phyloP scores from a whole-genome alignment of 2,329 filamentous ascomycete genomes.

The Alternaria sp. region DNA sequence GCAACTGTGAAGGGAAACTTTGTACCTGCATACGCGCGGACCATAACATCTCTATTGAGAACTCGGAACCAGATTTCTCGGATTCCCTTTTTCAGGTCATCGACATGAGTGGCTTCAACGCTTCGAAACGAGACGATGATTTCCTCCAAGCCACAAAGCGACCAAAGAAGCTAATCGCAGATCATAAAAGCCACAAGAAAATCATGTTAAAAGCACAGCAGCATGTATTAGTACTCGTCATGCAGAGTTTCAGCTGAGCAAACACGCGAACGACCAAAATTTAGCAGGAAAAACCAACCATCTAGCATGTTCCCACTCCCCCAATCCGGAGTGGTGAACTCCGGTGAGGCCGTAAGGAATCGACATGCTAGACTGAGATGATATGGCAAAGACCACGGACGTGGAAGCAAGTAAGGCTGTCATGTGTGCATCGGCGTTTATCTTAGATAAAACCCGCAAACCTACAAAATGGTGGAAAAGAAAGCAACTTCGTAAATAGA shows the following conservation, averaged over 20 bases:
- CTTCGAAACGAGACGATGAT: neutral
- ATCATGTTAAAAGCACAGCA: neutral
- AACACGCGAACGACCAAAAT: neutral
- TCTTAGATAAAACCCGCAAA: neutral
- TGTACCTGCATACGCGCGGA: constrained; percentile 4
- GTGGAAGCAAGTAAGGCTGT: neutral
- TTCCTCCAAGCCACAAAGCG: neutral
- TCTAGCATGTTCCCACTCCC: constrained; percentile 2
- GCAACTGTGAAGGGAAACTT: neutral
- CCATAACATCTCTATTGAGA: constrained; percentile 1
- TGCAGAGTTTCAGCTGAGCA: neutral
- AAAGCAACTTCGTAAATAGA: neutral
- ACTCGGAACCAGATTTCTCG: constrained; percentile 1
- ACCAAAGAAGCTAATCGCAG: neutral
- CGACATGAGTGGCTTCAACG: neutral
- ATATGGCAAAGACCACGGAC: neutral
- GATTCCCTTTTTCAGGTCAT: neutral
- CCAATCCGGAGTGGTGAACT: neutral
- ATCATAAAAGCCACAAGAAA: neutral
- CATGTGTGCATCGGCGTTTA: neutral
- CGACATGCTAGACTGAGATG: neutral
- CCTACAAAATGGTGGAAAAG: neutral
- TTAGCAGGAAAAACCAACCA: neutral
- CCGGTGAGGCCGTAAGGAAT: neutral
- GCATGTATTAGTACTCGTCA: neutral